Conservation (phyloP, 148 eudicot species). For the Cornus controversa region DNA sequence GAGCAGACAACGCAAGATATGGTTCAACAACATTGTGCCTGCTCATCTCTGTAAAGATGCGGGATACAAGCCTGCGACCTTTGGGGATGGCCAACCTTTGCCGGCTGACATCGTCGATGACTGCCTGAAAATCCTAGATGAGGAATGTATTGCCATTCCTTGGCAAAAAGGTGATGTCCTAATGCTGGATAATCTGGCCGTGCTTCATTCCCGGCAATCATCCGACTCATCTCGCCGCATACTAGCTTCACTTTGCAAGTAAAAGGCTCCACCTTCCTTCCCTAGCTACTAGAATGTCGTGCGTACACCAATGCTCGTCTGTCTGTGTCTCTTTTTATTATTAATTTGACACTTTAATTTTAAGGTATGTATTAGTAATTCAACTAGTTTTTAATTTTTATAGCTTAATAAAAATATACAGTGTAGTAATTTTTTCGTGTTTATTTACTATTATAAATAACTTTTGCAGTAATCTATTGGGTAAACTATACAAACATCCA, state of each 20-base stretch:
- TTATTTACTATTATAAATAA: too few species aligned
- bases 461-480: too few species aligned
- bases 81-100: slow-evolving; percentile 80
- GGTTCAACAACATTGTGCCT: slow-evolving; percentile 94
- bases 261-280: not conserved
- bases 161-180: slow-evolving; percentile 84
- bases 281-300: too few species aligned
- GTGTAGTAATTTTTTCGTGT: too few species aligned
- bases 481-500: too few species aligned
- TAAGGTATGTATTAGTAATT: too few species aligned
- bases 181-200: slow-evolving; percentile 80
- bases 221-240: slow-evolving; percentile 82
- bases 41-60: slow-evolving; percentile 72
- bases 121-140: slow-evolving; percentile 69
- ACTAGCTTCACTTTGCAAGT: slow-evolving; percentile 86
- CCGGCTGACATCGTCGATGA: slow-evolving; percentile 55
- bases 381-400: too few species aligned
- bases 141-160: slow-evolving; percentile 74
- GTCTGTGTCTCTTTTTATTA: too few species aligned
- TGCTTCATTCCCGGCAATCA: slow-evolving; percentile 73
- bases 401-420: too few species aligned
- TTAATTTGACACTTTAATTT: too few species aligned
- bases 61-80: too few species aligned
- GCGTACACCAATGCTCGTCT: too few species aligned
- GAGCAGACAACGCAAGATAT: slow-evolving; percentile 63